These are phyloP conservation scores for Dimargaris cristalligena DNA, from an alignment of 192 early-diverging fungal genomes.

Conservation along the genomic window DNA sequence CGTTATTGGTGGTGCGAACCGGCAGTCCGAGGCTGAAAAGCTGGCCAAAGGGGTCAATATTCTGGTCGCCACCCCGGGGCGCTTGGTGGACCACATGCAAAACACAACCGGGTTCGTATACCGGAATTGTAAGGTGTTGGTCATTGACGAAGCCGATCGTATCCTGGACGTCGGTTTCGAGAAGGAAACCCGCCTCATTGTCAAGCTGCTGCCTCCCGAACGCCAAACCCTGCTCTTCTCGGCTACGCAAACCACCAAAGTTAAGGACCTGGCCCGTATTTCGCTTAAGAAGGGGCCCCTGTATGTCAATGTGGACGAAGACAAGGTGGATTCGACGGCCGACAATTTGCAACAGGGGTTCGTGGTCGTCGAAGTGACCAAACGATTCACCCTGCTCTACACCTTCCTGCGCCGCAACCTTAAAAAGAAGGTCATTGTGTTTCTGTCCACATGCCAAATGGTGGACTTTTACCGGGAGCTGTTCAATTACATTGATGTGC, in stretches of 20 bases:
- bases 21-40: constrained; percentile 91
- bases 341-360: constrained; percentile 97
- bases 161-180: constrained; percentile 98
- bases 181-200: constrained; percentile 95
- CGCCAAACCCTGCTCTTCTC: constrained; percentile 99
- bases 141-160: constrained; percentile 96
- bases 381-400: constrained; percentile 90
- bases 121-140: constrained; percentile 84
- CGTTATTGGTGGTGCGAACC: constrained; percentile 95
- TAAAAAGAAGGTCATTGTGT: constrained; percentile 97
- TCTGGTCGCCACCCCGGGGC: constrained; percentile 88
- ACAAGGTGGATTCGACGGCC: constrained; percentile 87
- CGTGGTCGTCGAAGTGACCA: constrained; percentile 82
- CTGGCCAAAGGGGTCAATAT: constrained; percentile 92
- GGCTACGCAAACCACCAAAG: constrained; percentile 97
- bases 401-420: constrained; percentile 96
- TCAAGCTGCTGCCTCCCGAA: constrained; percentile 78
- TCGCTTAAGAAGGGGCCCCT: constrained; percentile 89
- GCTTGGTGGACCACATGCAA: constrained; percentile 95
- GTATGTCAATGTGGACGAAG: constrained; percentile 98
- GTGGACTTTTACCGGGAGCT: constrained; percentile 97
- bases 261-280: constrained; percentile 93
- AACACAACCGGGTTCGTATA: constrained; percentile 92
- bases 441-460: constrained; percentile 92
- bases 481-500: constrained; percentile 98